Conservation (phyloP, 768 basidiomycete species). For the Tephrocybe sp. region DNA sequence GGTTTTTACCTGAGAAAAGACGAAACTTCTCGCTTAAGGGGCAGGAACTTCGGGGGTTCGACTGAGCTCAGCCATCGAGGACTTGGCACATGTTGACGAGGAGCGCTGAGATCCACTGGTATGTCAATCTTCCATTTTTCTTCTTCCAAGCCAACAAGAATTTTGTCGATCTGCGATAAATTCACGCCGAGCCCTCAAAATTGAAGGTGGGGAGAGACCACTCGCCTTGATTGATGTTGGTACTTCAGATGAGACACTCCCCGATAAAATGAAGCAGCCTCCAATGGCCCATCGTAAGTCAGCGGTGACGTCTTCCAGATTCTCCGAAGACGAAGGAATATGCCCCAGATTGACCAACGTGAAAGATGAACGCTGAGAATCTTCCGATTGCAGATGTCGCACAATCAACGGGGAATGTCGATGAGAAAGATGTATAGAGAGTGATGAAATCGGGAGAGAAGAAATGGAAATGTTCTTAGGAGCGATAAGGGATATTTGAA, state of each 20-base stretch:
- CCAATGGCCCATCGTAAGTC: slow-evolving; percentile 61
- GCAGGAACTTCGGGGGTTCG: slow-evolving; percentile 52
- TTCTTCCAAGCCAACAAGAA: slow-evolving; percentile 55
- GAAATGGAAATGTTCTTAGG: slow-evolving; percentile 49
- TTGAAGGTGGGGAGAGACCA: background rate
- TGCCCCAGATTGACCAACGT: slow-evolving; percentile 49
- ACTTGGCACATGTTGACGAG: slow-evolving; percentile 32
- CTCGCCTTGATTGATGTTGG: slow-evolving; percentile 58
- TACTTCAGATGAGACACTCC: slow-evolving; percentile 50
- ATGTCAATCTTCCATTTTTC: slow-evolving; percentile 70
- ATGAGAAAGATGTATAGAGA: slow-evolving; percentile 61
- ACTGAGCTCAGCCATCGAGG: slow-evolving; percentile 60
- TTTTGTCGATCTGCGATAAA: slow-evolving; percentile 41
- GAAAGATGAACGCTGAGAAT: slow-evolving; percentile 24
- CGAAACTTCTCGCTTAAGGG: slow-evolving; percentile 46
- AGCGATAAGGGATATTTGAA: slow-evolving; percentile 70
- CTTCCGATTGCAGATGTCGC: slow-evolving; percentile 33
- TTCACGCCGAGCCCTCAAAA: slow-evolving; percentile 2
- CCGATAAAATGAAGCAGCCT: slow-evolving; percentile 55
- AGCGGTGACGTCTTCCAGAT: slow-evolving; percentile 29
- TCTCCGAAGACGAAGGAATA: slow-evolving; percentile 22
- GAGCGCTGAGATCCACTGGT: slow-evolving; percentile 44
- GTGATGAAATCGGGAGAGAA: slow-evolving; percentile 57
- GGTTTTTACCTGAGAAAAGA: slow-evolving; percentile 47
- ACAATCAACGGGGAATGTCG: slow-evolving; percentile 49